A percentile compares a stretch with the other conserved stretches of the same genome.
Evolutionary conservation across 805 yeast species (phyloP).

Genomic region (Kurtzmaniella cleridarum): DNA sequence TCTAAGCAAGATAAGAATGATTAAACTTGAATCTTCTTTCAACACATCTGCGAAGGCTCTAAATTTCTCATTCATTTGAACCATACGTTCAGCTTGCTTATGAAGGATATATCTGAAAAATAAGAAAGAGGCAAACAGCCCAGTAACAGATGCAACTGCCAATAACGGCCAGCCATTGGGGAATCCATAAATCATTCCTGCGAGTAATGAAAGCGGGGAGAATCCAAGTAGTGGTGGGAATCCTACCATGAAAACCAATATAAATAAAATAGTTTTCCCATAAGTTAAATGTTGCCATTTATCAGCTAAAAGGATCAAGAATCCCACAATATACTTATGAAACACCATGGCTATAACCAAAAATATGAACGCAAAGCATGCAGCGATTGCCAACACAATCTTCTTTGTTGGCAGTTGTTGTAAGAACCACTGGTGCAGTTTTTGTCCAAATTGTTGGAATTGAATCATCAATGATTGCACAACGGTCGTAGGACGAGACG

Average conservation of each 20-base stretch:
- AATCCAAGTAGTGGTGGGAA: constrained; percentile 93
- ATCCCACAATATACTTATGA: constrained; percentile 30
- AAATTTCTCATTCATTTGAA: constrained; percentile 58
- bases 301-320: constrained; percentile 40
- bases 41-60: constrained; percentile 71
- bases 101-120: constrained; percentile 56
- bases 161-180: constrained; percentile 74
- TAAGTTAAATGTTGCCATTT: constrained; percentile 33
- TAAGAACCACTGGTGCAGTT: constrained; percentile 13
- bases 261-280: constrained; percentile 45
- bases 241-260: constrained; percentile 57
- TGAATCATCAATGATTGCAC: too few relatives aligned
- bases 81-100: constrained; percentile 53
- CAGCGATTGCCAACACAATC: constrained; percentile 10
- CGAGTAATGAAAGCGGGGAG: constrained; percentile 55
- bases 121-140: constrained; percentile 72
- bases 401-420: constrained; percentile 13
- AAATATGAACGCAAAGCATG: constrained; percentile 13
- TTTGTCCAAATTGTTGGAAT: too few relatives aligned
- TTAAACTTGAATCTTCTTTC: constrained; percentile 58
- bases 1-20: constrained; percentile 66
- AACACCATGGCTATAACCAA: constrained; percentile 21
- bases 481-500: too few relatives aligned
- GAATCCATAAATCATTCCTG: constrained; percentile 83
- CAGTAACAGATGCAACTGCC: constrained; percentile 61